Percentiles rank a stretch among this genome's conserved stretches.
Conservation (phyloP, 768 basidiomycete genomes). For the Boletus huronensis region DNA sequence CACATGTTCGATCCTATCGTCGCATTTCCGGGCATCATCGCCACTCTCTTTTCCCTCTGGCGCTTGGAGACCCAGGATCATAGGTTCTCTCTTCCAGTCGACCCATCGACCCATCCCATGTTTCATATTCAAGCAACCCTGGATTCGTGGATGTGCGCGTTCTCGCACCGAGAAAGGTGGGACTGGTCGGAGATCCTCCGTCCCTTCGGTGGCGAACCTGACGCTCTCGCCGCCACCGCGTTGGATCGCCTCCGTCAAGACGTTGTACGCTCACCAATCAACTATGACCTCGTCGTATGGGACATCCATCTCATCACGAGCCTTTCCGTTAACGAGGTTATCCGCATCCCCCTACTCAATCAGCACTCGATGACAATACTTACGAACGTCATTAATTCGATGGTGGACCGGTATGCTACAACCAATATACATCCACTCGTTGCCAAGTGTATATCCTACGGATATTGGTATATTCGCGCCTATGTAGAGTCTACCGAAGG, state of each 20-base stretch:
- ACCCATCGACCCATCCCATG: constrained; percentile 2
- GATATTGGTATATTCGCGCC: constrained; percentile 30
- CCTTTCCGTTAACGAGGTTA: constrained; percentile 24
- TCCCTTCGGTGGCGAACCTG: constrained; percentile 20
- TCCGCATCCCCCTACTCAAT: constrained; percentile 23
- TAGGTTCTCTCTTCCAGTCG: constrained; percentile 13
- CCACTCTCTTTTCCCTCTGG: constrained; percentile 29
- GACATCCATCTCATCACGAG: constrained; percentile 28
- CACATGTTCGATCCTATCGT: constrained; percentile 18
- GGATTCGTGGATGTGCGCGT: constrained; percentile 29
- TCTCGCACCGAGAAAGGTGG: constrained; percentile 24
- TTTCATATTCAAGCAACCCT: constrained; percentile 14
- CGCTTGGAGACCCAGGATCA: constrained; percentile 20
- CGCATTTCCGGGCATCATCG: constrained; percentile 14
- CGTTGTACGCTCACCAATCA: constrained; percentile 15
- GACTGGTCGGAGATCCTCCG: constrained; percentile 26
- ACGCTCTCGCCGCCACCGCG: constrained; percentile 20
- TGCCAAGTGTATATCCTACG: constrained; percentile 28
- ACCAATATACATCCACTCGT: constrained; percentile 6
- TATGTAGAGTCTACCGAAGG: constrained; percentile 27
- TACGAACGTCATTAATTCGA: constrained; percentile 11
- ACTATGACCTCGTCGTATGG: constrained; percentile 29
- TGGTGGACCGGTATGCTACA: constrained; percentile 11
- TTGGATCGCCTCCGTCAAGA: constrained; percentile 26
- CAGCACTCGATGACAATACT: constrained; percentile 20